phyloP scores from a whole-genome alignment of 2,329 filamentous ascomycete genomes.

The Stachybotrys elegans region DNA sequence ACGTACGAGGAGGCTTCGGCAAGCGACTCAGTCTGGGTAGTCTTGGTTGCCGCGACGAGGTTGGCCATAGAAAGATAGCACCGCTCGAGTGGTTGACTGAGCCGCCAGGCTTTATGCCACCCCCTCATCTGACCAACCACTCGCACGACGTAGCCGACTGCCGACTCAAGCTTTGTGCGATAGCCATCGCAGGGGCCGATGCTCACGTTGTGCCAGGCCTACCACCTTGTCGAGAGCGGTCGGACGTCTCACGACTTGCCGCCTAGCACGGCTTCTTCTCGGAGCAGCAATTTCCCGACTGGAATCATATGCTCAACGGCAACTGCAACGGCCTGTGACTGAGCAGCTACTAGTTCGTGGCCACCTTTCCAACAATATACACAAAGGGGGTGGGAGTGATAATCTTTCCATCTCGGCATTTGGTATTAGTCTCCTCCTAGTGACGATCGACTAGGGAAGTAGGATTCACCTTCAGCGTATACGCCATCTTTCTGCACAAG shows the following conservation, averaged over 20 bases:
- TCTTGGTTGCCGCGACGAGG: no score
- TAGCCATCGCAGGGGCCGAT: slow-evolving; percentile 6
- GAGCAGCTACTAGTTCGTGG: slow-evolving; percentile 16
- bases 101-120: slow-evolving; percentile 5
- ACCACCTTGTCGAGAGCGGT: background rate
- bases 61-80: no score
- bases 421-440: no score
- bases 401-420: no score
- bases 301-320: slow-evolving; percentile 17
- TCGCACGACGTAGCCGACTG: background rate
- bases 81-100: slow-evolving; percentile 5
- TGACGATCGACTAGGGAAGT: no score
- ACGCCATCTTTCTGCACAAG: no score
- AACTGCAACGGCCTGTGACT: slow-evolving; percentile 18
- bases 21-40: no score
- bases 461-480: no score
- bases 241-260: slow-evolving; percentile 6
- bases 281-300: slow-evolving; percentile 18
- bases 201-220: slow-evolving; percentile 1
- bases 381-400: no score
- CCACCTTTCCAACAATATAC: no score
- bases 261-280: slow-evolving; percentile 12
- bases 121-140: slow-evolving; percentile 1
- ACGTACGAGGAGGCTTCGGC: no score
- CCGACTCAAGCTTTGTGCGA: slow-evolving; percentile 7